Evolutionary conservation across 371 early-diverging fungal genomes (phyloP).

Genomic region (Entomophthora muscae): DNA sequence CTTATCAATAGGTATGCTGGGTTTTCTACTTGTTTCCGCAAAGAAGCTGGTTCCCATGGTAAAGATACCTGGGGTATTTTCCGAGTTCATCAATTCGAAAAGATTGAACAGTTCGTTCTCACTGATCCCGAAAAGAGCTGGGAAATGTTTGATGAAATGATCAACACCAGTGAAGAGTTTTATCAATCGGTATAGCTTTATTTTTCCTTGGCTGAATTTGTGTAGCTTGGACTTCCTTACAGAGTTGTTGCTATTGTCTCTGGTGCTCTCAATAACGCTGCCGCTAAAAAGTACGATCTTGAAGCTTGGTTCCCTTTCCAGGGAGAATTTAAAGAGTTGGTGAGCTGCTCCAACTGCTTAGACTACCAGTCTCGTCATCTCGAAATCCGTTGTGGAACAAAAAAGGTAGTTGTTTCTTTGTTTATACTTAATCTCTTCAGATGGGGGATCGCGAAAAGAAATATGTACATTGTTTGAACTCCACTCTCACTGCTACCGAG

Average conservation of each 20-base stretch:
- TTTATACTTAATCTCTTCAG: slow-evolving; percentile 13
- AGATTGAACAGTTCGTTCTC: slow-evolving; percentile 98
- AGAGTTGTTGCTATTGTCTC: slow-evolving; percentile 82
- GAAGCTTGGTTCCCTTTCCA: slow-evolving; percentile 99
- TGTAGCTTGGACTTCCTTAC: slow-evolving; percentile 76
- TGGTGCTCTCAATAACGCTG: slow-evolving; percentile 55
- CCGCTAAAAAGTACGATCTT: slow-evolving; percentile 98
- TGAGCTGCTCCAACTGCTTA: slow-evolving; percentile 99
- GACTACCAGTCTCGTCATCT: slow-evolving; percentile 93
- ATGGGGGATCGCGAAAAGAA: slow-evolving; percentile 88
- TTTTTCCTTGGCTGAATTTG: slow-evolving; percentile 7
- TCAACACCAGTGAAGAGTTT: slow-evolving; percentile 85
- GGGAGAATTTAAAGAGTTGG: slow-evolving; percentile 96
- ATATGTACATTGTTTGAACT: slow-evolving; percentile 98
- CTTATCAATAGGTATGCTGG: slow-evolving; percentile 62
- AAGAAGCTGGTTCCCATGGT: slow-evolving; percentile 99
- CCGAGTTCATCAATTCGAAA: slow-evolving; percentile 99
- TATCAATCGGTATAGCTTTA: slow-evolving; percentile 60
- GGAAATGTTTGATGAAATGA: slow-evolving; percentile 97
- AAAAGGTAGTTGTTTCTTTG: slow-evolving; percentile 38
- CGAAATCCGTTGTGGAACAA: slow-evolving; percentile 94
- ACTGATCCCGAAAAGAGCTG: slow-evolving; percentile 94
- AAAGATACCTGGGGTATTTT: slow-evolving; percentile 99
- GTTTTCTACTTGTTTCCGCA: slow-evolving; percentile 99
- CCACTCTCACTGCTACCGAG: slow-evolving; percentile 96